phyloP scores from a whole-genome alignment of 352 stramenopile genomes.

The Nothophytophthora sp. region DNA sequence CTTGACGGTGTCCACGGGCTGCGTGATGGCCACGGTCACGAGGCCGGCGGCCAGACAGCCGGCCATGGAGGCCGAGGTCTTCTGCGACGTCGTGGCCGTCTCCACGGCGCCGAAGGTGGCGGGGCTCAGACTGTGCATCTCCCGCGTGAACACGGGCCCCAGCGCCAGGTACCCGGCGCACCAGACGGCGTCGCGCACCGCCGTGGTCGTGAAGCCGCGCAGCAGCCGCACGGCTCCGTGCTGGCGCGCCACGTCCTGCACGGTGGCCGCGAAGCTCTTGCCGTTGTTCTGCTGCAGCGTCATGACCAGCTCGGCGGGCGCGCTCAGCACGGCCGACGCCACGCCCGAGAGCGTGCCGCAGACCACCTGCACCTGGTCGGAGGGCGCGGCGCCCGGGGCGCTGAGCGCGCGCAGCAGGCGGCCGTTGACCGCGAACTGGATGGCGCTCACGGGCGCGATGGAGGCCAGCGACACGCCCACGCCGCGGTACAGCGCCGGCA shows the following conservation, averaged over 20 bases:
- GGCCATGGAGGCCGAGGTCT: constrained; percentile 54
- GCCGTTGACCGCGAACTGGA: constrained; percentile 83
- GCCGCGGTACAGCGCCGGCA: constrained; percentile 68
- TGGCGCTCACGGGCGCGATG: constrained; percentile 75
- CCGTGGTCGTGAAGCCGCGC: constrained; percentile 59
- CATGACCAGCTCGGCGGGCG: constrained; percentile 82
- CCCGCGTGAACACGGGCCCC: constrained; percentile 63
- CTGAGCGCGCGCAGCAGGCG: constrained; percentile 50
- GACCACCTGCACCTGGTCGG: constrained; percentile 58
- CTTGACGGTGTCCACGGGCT: constrained; percentile 86
- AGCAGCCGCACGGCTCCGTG: constrained; percentile 57
- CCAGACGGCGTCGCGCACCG: constrained; percentile 70
- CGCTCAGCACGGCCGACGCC: constrained; percentile 64
- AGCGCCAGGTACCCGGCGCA: constrained; percentile 81
- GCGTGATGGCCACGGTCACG: constrained; percentile 72
- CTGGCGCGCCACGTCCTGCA: constrained; percentile 51
- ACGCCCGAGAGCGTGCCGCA: constrained; percentile 65
- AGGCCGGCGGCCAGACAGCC: constrained; percentile 76
- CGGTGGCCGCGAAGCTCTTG: constrained; percentile 60
- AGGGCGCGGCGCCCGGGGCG: constrained; percentile 9
- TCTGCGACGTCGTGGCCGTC: constrained; percentile 58
- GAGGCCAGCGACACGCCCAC: constrained; percentile 78
- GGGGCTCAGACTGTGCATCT: constrained; percentile 58
- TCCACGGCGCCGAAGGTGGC: constrained; percentile 53
- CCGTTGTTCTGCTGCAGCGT: constrained; percentile 87